Evolutionary conservation across 805 yeast species (phyloP).

Genomic region (Ogataea nakhonphanomensis): DNA sequence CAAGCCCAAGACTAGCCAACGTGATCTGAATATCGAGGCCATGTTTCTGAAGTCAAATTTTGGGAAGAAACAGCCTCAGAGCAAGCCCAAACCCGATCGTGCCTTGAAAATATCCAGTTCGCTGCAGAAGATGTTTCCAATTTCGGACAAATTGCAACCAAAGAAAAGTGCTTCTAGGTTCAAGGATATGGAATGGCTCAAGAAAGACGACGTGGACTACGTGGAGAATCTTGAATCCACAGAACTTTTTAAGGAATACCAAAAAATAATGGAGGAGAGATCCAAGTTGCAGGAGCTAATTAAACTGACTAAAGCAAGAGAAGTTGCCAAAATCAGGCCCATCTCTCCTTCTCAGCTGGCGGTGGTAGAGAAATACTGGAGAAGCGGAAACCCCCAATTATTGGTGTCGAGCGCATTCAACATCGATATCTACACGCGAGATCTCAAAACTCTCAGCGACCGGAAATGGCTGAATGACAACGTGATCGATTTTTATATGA

Average conservation of each 20-base stretch:
- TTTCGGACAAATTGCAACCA: constrained; percentile 2
- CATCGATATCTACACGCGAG: constrained; percentile 63
- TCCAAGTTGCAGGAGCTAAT: constrained; percentile 34
- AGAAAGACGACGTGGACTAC: constrained; percentile 31
- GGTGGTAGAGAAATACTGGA: constrained; percentile 36
- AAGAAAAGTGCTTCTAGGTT: constrained; percentile 24
- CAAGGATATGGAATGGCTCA: constrained; percentile 31
- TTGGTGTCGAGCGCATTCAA: constrained; percentile 35
- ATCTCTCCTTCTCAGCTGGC: constrained; percentile 31
- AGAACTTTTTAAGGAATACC: constrained; percentile 38
- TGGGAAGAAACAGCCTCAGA: not conserved
- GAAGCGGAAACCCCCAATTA: constrained; percentile 21
- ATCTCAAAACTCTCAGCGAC: constrained; percentile 66
- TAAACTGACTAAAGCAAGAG: constrained; percentile 36
- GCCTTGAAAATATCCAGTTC: constrained; percentile 13
- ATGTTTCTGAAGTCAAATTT: constrained; percentile 10
- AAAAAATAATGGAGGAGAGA: constrained; percentile 41
- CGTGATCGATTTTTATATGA: constrained; percentile 78
- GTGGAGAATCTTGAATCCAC: constrained; percentile 30
- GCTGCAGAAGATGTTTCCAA: constrained; percentile 14
- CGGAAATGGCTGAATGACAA: constrained; percentile 88
- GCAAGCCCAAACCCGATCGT: constrained; percentile 5
- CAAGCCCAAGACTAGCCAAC: constrained; percentile 10
- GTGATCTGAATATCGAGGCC: constrained; percentile 9
- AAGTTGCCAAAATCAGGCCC: constrained; percentile 31